Base-by-base conservation (phyloP, 2,329 filamentous ascomycete species). In the Venturiaceae sp. region DNA sequence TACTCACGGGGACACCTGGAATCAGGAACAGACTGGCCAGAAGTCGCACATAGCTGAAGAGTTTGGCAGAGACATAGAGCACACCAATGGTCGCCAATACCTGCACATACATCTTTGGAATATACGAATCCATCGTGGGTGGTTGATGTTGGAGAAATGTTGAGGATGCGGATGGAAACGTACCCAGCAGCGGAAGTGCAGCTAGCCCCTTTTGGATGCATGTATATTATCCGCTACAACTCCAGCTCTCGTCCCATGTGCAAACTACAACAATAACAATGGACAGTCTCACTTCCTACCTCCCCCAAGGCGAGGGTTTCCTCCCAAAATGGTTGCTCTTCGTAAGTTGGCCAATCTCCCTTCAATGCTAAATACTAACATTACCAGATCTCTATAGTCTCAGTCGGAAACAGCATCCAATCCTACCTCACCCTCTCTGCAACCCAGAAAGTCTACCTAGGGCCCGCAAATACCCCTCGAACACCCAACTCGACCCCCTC, bases 381-480 rank as follows among this genome's bases (percentile, higher is more conserved):
- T 8, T 30, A n/a, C 14, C 63, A 96, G 92, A 82, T 95, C 69
- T 90, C 90, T 59, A 69, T 91, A 59, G 82, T 95, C 59, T 90
- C 92, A 32, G 79, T 94, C 60, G 86, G 83, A 67, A 99, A 99
- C 78, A 87, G 85, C 36, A 70, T 95, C 52, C 92, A 96, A 77
- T 84, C 88, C 69, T 95, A 95, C 74, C 67, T 77, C 36, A 95
- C 90, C 19, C 80, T 92, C 3, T 80, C 85, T 71, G 95, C 89
- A 75, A 91, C 91, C 7, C 84, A 86, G n/a, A 87, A 90, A 71
- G 83, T 97, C 68, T 99, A 97, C 78, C 83, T 86, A 65, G 84
- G 84, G 72, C 75, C 57, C 83, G 82, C 74, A 60, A 71, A 39
- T 68, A 72, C 33, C 71, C 81, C 11, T 56, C 53, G 60, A 61